Evolutionary conservation across 1,284 basidiomycete genomes (phyloP).

Genomic region (Coriolopsis trogii): DNA sequence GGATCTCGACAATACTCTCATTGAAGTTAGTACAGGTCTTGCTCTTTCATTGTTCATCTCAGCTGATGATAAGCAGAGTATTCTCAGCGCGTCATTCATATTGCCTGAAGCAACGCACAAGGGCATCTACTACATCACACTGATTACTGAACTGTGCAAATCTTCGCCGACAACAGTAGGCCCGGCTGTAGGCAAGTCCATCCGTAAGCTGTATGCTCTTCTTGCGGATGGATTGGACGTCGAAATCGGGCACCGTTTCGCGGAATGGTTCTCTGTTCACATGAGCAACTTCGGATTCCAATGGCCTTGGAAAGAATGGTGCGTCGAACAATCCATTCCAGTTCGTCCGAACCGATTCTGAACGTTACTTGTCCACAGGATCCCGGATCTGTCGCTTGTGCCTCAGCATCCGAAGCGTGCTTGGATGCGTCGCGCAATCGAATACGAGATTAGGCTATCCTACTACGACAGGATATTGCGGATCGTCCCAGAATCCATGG

Average conservation of each 20-base stretch:
- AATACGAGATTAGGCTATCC: conserved; percentile 89
- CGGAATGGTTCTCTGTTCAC: conserved; percentile 96
- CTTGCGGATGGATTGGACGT: conserved; percentile 86
- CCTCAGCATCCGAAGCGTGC: conserved; percentile 82
- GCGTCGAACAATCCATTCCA: conserved; percentile 28
- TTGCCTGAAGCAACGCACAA: conserved; percentile 81
- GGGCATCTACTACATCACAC: conserved; percentile 84
- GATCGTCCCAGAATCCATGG: conserved; percentile 86
- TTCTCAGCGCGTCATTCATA: conserved; percentile 77
- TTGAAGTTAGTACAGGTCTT: conserved; percentile 60
- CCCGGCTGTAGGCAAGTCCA: conserved; percentile 94
- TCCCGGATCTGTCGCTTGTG: conserved; percentile 80
- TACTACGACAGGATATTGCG: conserved; percentile 94
- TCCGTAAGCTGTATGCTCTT: conserved; percentile 81
- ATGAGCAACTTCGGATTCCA: conserved; percentile 98
- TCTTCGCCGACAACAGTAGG: conserved; percentile 90
- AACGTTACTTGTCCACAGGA: conserved; percentile 55
- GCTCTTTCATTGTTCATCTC: neutral
- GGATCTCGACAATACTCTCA: conserved; percentile 79
- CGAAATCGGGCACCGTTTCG: conserved; percentile 79
- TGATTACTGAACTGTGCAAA: conserved; percentile 95
- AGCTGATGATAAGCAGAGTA: conserved; percentile 48
- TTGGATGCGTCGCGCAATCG: conserved; percentile 88
- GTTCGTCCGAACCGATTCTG: neutral
- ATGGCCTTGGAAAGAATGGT: conserved; percentile 99